Evolutionary conservation across 495 filamentous ascomycete species (phyloP).

Genomic region (Amniculicola lignicola): DNA sequence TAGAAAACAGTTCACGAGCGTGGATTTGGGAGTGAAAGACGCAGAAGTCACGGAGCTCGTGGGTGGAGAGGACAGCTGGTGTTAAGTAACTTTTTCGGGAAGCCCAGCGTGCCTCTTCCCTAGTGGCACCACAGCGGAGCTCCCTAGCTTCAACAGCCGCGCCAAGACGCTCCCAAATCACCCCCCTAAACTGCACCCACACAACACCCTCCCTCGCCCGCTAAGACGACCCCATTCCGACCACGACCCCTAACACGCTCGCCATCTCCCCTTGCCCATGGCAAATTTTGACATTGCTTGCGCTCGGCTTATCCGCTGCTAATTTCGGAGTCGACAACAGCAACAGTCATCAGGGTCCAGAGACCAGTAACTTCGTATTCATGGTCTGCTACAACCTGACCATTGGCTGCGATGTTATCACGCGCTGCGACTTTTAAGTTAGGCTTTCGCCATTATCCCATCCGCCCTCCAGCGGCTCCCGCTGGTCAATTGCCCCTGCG

Average conservation of each 20-base stretch:
- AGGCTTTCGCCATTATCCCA: too few species aligned
- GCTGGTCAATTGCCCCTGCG: not conserved
- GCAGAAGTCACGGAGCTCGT: constrained; percentile 10
- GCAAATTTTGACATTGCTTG: not conserved
- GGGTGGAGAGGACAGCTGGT: constrained; percentile 31
- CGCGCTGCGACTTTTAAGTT: constrained; percentile 17
- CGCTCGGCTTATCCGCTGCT: constrained; percentile 24
- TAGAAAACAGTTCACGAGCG: not conserved
- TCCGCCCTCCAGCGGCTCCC: constrained; percentile 6
- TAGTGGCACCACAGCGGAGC: constrained; percentile 19
- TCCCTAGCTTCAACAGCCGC: constrained; percentile 15
- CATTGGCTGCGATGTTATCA: constrained; percentile 26
- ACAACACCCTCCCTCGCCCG: constrained; percentile 4
- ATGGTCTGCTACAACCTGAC: not conserved
- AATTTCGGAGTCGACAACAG: constrained; percentile 2
- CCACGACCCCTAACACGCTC: constrained; percentile 5
- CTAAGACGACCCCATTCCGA: not conserved
- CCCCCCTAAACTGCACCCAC: constrained; percentile 2
- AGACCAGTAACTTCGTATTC: constrained; percentile 13
- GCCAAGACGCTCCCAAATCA: constrained; percentile 23
- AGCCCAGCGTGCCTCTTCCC: not conserved
- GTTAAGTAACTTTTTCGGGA: constrained; percentile 12
- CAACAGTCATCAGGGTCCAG: not conserved
- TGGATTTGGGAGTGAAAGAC: constrained; percentile 1
- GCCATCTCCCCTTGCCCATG: constrained; percentile 28